phyloP scores from a whole-genome alignment of 805 yeast species.

The Cyberlindnera japonica region DNA sequence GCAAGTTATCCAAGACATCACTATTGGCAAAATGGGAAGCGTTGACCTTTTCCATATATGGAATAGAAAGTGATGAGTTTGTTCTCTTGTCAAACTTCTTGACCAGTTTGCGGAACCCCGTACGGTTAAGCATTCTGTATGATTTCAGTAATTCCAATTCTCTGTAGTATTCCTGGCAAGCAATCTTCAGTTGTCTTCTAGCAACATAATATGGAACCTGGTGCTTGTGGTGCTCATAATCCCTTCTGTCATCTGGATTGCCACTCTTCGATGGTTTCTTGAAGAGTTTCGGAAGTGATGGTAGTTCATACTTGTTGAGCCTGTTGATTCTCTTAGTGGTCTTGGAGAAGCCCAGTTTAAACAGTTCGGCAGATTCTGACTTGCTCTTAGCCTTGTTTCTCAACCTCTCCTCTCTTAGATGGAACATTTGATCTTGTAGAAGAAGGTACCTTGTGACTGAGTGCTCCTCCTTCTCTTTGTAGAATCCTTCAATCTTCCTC shows the following conservation, averaged over 20 bases:
- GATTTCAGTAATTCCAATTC: conserved; percentile 66
- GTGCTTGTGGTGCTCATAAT: conserved; percentile 40
- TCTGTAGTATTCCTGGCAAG: conserved; percentile 69
- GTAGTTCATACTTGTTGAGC: conserved; percentile 36
- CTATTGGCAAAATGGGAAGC: conserved; percentile 56
- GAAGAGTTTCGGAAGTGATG: conserved; percentile 36
- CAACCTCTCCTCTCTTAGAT: conserved; percentile 51
- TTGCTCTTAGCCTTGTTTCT: conserved; percentile 20
- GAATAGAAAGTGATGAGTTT: conserved; percentile 37
- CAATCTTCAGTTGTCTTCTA: conserved; percentile 61
- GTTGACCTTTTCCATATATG: conserved; percentile 58
- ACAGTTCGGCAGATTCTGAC: conserved; percentile 10
- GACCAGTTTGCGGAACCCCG: conserved; percentile 84
- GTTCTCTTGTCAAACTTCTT: conserved; percentile 87
- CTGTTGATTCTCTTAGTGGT: conserved; percentile 20
- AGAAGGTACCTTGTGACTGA: conserved; percentile 55
- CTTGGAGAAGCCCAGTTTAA: conserved; percentile 17
- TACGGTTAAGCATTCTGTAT: conserved; percentile 72
- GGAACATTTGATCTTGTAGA: conserved; percentile 66
- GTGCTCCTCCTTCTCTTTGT: conserved; percentile 54
- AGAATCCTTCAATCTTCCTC: conserved; percentile 58
- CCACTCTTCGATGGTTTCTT: conserved; percentile 3
- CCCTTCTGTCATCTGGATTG: conserved; percentile 36
- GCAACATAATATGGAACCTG: conserved; percentile 61
- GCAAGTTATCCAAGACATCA: conserved; percentile 61